phyloP scores from a whole-genome alignment of 2,329 filamentous ascomycete genomes.

The Apiospora saccharicola region DNA sequence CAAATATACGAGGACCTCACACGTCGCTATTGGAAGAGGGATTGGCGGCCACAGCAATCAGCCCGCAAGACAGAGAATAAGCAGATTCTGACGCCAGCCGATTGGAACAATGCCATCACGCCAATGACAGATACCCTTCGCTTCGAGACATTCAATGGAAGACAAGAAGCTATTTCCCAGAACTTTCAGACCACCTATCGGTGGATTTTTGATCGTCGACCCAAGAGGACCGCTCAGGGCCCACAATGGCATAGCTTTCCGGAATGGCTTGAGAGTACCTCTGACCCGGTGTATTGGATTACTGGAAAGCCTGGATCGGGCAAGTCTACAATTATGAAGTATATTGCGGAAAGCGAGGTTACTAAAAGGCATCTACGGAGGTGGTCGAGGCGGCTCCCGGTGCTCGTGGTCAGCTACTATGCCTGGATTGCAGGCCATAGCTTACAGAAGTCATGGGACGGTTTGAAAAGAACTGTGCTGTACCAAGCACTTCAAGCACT shows the following conservation, averaged over 20 bases:
- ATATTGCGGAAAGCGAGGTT: background rate
- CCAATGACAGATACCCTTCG: background rate
- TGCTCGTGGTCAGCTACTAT: background rate
- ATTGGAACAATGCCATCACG: background rate
- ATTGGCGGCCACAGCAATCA: background rate
- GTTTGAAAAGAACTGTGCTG: background rate
- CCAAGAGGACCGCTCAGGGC: background rate
- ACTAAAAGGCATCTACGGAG: background rate
- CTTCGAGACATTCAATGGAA: background rate
- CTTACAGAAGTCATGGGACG: background rate
- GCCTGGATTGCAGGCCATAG: background rate
- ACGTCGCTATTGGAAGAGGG: background rate
- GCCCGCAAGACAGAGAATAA: too few relatives aligned
- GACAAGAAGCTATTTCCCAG: background rate
- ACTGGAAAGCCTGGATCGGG: constrained; percentile 17
- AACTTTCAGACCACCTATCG: background rate
- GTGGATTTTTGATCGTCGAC: background rate
- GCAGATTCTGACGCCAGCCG: background rate
- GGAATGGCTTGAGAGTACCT: background rate
- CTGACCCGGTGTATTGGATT: constrained; percentile 15
- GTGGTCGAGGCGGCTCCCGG: background rate
- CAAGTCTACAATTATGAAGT: background rate
- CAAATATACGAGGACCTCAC: background rate
- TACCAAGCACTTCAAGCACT: background rate
- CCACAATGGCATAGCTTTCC: constrained; percentile 8